These are phyloP conservation scores for Syncephalastrum racemosum DNA, from an alignment of 371 early-diverging fungal species.

Conservation along the genomic window DNA sequence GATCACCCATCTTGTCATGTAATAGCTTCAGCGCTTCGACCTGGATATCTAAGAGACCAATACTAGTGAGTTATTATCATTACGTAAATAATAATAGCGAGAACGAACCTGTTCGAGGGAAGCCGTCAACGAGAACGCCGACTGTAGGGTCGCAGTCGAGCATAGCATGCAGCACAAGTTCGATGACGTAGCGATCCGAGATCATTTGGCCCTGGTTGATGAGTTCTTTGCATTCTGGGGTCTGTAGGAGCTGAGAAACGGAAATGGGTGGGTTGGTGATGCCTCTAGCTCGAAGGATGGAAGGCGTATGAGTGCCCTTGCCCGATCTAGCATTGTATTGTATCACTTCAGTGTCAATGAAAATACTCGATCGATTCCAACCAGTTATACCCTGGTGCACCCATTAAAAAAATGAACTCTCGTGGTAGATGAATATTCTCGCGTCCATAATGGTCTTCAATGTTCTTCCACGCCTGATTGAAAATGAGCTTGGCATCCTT, in stretches of 20 bases:
- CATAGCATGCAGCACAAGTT: conserved; percentile 58
- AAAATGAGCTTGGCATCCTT: conserved; percentile 69
- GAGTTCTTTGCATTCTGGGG: conserved; percentile 63
- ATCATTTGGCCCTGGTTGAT: conserved; percentile 73
- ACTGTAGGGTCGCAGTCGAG: conserved; percentile 61
- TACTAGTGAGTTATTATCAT: background rate
- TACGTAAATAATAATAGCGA: background rate
- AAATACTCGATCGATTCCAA: background rate
- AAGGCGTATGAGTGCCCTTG: conserved; percentile 70
- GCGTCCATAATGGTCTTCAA: conserved; percentile 60
- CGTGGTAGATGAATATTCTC: conserved; percentile 63
- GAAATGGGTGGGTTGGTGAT: conserved; percentile 69
- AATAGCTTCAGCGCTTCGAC: conserved; percentile 64
- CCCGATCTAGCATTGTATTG: conserved; percentile 41
- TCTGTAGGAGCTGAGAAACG: conserved; percentile 59
- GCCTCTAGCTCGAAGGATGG: conserved; percentile 61
- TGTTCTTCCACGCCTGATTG: conserved; percentile 69
- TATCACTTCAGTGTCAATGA: background rate
- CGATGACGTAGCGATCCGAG: conserved; percentile 62
- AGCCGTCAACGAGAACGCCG: conserved; percentile 69
- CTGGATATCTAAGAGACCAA: conserved; percentile 43
- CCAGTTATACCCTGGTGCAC: conserved; percentile 57
- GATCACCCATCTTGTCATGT: conserved; percentile 63
- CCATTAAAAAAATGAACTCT: conserved; percentile 72
- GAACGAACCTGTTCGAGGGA: conserved; percentile 51